A percentile compares a stretch with the other conserved stretches of the same genome.
phyloP scores from a whole-genome alignment of 2,329 filamentous ascomycete genomes.

The Neopestalotiopsis sp. region DNA sequence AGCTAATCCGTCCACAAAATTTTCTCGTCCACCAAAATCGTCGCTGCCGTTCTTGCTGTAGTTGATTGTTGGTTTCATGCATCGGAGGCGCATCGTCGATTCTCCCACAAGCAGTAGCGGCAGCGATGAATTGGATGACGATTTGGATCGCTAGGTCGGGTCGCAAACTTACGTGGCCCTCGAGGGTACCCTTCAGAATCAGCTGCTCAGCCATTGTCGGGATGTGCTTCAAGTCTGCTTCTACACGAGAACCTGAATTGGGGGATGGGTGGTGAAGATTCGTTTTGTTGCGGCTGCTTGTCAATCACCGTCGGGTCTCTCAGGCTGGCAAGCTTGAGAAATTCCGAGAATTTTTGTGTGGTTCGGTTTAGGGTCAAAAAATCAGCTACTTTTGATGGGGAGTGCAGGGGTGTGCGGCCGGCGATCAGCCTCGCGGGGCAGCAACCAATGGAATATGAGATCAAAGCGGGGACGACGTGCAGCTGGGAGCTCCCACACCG shows the following conservation, averaged over 20 bases:
- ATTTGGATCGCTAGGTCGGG: conserved; percentile 2
- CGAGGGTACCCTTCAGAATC: conserved; percentile 95
- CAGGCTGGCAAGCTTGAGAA: conserved; percentile 14
- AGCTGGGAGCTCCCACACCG: too few relatives aligned
- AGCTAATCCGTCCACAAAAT: conserved; percentile 26
- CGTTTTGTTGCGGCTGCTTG: conserved; percentile 20
- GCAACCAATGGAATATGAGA: conserved; percentile 29
- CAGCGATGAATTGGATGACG: conserved; percentile 25
- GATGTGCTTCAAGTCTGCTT: conserved; percentile 25
- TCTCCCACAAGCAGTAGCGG: conserved; percentile 27
- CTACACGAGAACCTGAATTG: conserved; percentile 27
- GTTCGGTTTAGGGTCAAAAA: conserved; percentile 54
- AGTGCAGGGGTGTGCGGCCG: conserved; percentile 3
- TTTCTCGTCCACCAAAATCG: conserved; percentile 9
- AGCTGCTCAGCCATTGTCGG: conserved; percentile 85
- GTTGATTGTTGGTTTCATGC: background rate
- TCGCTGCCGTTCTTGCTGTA: conserved; percentile 1
- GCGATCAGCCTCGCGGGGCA: conserved; percentile 30
- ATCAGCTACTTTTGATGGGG: conserved; percentile 19
- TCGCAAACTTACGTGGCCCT: conserved; percentile 80
- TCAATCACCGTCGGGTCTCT: conserved; percentile 48
- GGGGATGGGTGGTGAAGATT: conserved; percentile 42
- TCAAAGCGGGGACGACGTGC: background rate
- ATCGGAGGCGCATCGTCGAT: conserved; percentile 17
- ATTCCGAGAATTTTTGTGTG: conserved; percentile 50